phyloP scores from a whole-genome alignment of 169 alveolate genomes.

The Plasmodium coatneyi region DNA sequence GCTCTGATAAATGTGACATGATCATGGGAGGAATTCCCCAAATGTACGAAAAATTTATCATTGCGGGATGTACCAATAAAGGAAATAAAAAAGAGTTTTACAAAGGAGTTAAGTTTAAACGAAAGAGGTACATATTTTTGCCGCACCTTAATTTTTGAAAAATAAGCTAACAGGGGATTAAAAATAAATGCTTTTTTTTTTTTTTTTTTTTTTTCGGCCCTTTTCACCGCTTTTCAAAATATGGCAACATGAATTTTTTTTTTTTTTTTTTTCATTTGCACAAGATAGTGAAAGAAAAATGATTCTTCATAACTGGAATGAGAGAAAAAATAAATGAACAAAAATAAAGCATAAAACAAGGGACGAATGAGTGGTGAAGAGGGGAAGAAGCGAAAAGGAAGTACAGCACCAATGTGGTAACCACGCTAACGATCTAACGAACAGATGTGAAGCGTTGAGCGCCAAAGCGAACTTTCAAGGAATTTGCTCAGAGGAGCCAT shows the following conservation, averaged over 20 bases:
- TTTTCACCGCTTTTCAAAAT: background rate
- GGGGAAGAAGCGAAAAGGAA: background rate
- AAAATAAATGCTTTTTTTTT: background rate
- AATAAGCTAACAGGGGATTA: background rate
- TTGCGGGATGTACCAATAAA: background rate
- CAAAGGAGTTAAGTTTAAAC: background rate
- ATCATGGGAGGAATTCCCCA: background rate
- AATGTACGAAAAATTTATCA: background rate
- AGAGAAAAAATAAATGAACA: background rate
- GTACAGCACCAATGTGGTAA: background rate
- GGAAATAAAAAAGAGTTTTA: too few relatives aligned
- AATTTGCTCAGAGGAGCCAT: background rate
- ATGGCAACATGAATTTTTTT: background rate
- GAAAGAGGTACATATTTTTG: background rate
- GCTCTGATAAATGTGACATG: background rate
- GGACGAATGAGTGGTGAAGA: background rate
- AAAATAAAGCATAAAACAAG: background rate
- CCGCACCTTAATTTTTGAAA: background rate
- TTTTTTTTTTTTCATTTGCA: background rate
- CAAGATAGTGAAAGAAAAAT: background rate
- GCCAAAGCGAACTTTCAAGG: background rate
- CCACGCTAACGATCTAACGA: background rate
- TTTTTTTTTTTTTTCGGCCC: background rate
- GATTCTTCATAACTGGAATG: background rate
- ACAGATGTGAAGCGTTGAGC: background rate